Conservation (phyloP, 495 filamentous ascomycete species). For the Glutinoglossum americanum region DNA sequence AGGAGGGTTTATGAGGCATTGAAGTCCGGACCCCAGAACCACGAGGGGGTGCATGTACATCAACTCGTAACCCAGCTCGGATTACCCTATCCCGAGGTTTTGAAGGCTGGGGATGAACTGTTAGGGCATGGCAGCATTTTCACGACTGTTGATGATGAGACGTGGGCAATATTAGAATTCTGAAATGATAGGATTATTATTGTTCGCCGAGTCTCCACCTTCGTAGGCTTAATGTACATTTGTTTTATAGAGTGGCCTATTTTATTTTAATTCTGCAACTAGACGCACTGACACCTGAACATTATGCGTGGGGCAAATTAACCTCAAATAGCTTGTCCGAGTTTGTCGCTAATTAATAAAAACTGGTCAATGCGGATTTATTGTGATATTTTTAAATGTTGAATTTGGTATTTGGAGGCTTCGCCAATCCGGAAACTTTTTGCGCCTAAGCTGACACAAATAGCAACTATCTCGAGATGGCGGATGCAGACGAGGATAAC, state of each 20-base stretch:
- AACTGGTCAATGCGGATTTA: too few species aligned
- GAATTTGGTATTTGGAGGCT: too few species aligned
- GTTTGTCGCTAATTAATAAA: too few species aligned
- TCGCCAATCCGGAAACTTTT: too few species aligned
- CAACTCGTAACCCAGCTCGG: slow-evolving; percentile 40
- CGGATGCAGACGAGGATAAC: slow-evolving; percentile 21
- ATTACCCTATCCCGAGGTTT: slow-evolving; percentile 44
- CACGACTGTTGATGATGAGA: slow-evolving; percentile 68
- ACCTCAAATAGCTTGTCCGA: too few species aligned
- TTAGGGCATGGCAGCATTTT: slow-evolving; percentile 53
- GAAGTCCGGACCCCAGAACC: slow-evolving; percentile 37
- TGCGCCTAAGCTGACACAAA: not conserved
- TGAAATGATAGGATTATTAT: not conserved
- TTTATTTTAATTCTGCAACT: too few species aligned
- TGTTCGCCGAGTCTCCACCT: too few species aligned
- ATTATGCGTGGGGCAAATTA: too few species aligned
- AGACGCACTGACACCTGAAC: too few species aligned
- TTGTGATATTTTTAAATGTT: too few species aligned
- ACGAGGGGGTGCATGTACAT: slow-evolving; percentile 63
- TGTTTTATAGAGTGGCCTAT: too few species aligned
- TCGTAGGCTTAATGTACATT: too few species aligned
- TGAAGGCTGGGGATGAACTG: slow-evolving; percentile 58
- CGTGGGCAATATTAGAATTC: slow-evolving; percentile 5
- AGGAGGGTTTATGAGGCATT: slow-evolving; percentile 47
- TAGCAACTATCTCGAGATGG: slow-evolving; percentile 10